Base-by-base conservation (phyloP, 1,139 yeast genomes). In the Blastobotrys malaysiensis region DNA sequence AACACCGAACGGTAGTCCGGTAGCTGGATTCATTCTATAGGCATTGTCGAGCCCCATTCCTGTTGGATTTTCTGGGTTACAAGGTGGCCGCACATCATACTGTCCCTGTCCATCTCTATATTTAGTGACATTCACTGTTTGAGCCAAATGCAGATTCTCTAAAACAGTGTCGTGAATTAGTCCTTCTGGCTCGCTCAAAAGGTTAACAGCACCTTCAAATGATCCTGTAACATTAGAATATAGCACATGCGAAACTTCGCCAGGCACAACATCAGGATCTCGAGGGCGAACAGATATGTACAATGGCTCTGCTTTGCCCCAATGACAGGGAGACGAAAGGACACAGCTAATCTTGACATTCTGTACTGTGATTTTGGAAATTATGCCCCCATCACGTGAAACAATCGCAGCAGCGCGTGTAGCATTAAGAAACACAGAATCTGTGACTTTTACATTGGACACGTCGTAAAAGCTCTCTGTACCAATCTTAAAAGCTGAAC, bases 361-460 rank as follows among this genome's bases (percentile, higher is more conserved):
- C n/a, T 21, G 19, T 7, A 49, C 46, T 1, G 45, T 14, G 11
- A 54, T 27, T 16, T 46, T 26, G 5, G 50, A 11, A 2, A 54
- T 54, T 9, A 36, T 43, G 5, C 56, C 56, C n/a, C 56, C 56
- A 21, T 54, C 56, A n/a, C 56, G 48, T 2, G 56, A 54, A 3
- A 39, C 16, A 27, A 54, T 52, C 9, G 52, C 52, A 1, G 86
- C 68, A 9, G 84, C 76, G 63, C 83, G 84, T 5, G 80, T 71
- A 0, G 91, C 77, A 46, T 86, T 81, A 45, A 86, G 88, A 61
- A 75, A 77, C 51, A 74, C 78, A 0, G 91, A 83, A 50, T 71
- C 70, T 0, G 89, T 77, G 1, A 84, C 68, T 0, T 73, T 64
- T 59, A 86, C 26, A 46, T 52, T 46, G 9, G 27, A 18, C 11